Evolutionary conservation across 2,329 filamentous ascomycete genomes (phyloP), one percentile per base, ranked within the genome.

Genomic region (Paracoccidioides brasiliensis): DNA sequence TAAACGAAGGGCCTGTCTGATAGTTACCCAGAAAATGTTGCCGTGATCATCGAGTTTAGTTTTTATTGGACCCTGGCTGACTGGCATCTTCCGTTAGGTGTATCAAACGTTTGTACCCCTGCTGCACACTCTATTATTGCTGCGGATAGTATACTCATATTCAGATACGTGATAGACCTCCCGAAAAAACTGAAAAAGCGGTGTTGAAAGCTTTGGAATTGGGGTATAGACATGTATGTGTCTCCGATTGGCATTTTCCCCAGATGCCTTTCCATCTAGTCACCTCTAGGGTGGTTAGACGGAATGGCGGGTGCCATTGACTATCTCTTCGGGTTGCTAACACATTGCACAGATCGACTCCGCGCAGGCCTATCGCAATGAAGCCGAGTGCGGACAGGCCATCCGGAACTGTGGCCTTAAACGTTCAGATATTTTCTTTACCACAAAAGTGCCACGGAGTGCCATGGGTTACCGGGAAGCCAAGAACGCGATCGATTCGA

Each of bases 391-490:
- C 52, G 75, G 74, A 0, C 67, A 71, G 10, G 81, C 79, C 8
- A 78, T 84, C 58, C 67, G 72, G 1, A 72, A 73, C 54, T 76
- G 77, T 5, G 71, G 72, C 2, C 63, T 83, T 50, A 74, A 77
- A 10, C 76, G 82, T 6, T 73, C 74, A 30, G 68, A 80, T 40
- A 71, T 83, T 55, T 84, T 83, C 71, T 83, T 81, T 67, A 84
- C 81, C 5, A 80, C 76, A 58, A 84, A 84, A 64, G 75, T 84
- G 6, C 78, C 78, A 3, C 71, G 74, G 1, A 69, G 65, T 10
- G 60, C 65, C 2, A 74, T 81, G 64, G 77, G 76, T 59, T 93
- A 91, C 64, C 78, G 83, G 12, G 78, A 74, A 56, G 78, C 85
- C 28, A 83, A 82, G 67, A 74, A 75, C 14, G 79, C 83, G 60